A percentile compares a stretch with the other conserved stretches of the same genome.
Evolutionary conservation across 2,329 filamentous ascomycete genomes (phyloP).

Genomic region (Plenodomus biglobosus): DNA sequence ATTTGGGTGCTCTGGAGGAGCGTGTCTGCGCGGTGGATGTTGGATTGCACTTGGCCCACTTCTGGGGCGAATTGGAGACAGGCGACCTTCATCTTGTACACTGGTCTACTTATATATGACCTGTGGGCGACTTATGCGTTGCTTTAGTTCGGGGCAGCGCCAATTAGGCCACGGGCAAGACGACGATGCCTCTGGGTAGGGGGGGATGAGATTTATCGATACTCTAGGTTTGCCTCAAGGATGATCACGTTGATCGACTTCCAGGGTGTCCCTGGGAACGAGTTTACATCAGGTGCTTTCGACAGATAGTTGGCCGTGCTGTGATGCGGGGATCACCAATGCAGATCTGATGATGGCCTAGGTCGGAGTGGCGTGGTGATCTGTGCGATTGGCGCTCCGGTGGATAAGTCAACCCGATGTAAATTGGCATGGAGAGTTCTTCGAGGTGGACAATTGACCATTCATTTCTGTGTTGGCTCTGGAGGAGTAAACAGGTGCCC

Average conservation of each 20-base stretch:
- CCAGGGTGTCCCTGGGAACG: too few species aligned
- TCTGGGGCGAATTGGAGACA: conserved; percentile 73
- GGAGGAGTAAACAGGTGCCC: conserved; percentile 6
- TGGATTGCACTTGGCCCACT: conserved; percentile 69
- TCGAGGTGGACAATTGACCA: neutral
- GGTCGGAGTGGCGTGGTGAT: neutral
- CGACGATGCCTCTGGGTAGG: neutral
- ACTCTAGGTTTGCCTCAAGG: neutral
- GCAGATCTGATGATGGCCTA: neutral
- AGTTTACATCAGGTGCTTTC: neutral
- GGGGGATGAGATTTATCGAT: neutral
- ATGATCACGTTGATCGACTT: neutral
- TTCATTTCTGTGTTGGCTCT: neutral
- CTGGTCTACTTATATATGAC: neutral
- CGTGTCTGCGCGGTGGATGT: conserved; percentile 67
- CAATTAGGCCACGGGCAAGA: neutral
- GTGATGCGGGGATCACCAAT: neutral
- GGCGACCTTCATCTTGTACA: conserved; percentile 61
- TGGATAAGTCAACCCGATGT: neutral
- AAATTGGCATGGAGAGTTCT: too few species aligned
- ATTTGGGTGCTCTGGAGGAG: conserved; percentile 58
- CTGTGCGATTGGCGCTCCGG: neutral
- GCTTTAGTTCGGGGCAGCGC: neutral
- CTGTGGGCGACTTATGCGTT: neutral
- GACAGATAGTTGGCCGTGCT: neutral